Percentiles rank a stretch among this genome's conserved stretches.
Conservation (phyloP, 306 rosid species). For the Casuarina glauca region DNA sequence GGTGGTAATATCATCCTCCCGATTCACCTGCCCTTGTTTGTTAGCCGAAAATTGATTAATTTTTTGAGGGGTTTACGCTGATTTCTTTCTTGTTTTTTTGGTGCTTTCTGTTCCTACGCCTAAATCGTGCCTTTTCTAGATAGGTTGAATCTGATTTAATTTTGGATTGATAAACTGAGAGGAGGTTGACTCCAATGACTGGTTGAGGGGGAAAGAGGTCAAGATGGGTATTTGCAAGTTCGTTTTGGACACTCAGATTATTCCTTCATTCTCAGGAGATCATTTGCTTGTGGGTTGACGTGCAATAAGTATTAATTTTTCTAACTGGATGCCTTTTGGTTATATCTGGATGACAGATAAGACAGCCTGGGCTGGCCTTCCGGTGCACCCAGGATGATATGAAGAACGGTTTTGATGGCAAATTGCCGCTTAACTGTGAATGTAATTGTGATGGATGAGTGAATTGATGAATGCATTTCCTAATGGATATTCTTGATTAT, state of each 20-base stretch:
- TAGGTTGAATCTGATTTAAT: not conserved
- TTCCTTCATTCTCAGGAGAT: not conserved
- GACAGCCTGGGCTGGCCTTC: too few species aligned
- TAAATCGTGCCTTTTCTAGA: not conserved
- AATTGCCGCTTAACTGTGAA: not conserved
- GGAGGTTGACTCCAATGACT: slow-evolving; percentile 4
- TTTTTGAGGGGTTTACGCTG: not conserved
- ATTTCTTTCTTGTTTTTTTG: too few species aligned
- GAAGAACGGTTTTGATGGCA: not conserved
- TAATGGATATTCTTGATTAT: not conserved
- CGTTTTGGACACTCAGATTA: not conserved
- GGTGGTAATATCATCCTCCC: not conserved
- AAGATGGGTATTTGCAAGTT: not conserved
- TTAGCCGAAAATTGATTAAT: not conserved
- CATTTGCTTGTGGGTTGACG: not conserved
- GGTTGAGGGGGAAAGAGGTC: not conserved
- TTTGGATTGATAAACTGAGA: not conserved
- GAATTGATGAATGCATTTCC: not conserved
- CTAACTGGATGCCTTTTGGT: too few species aligned
- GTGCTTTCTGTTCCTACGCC: not conserved
- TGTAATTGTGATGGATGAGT: not conserved
- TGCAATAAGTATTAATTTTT: not conserved
- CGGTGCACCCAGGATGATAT: too few species aligned
- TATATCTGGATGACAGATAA: too few species aligned
- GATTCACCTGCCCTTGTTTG: not conserved